Evolutionary conservation across 225 moss, liverwort and hornwort species (phyloP), one percentile per base, ranked within the genome.

Genomic region (Physcomitrellopsis africana): DNA sequence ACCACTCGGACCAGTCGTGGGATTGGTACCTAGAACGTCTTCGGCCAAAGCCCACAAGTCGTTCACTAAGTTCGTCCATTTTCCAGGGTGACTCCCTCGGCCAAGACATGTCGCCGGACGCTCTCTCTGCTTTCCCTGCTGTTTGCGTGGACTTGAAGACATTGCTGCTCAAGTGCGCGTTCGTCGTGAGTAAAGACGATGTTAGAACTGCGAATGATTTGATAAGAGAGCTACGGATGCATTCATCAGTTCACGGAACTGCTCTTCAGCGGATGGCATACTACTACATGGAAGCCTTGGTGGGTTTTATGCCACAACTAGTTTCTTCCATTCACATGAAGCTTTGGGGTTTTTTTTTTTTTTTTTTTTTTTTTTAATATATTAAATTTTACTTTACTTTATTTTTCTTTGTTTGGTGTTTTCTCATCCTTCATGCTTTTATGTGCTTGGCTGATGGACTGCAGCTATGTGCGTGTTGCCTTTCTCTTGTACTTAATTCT

Each of bases 201-300:
- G 87, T 86, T 22, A 77, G 74, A 82, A 72, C 75, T 70, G 95
- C 95, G 19, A 89, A 85, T 68, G 84, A 87, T 69, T 81, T 95
- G 70, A 82, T 91, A 51, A 86, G 78, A 26, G 82, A 85, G 63
- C 81, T 95, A 49, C 86, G 89, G 46, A 78, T 73, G 23, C 75
- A 85, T 49, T 88, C 91, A 9, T 85, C 91, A 3, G 89, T 88
- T 9, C 49, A 73, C 44, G 95, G 95, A 60, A 92, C 91, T 78
- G 81, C 83, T 8, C 81, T 83, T 45, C 83, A 95, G 70, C 78
- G 93, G 13, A 75, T 95, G 93, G 79, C 83, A 10, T 87, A 93
- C 61, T 95, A 88, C 62, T 75, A 78, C 74, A 81, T 84, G 52
- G 93, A 93, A 79, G 92, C 95, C 57, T 85, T 95, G 70, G 93